Base-by-base conservation (phyloP, 1,139 yeast genomes). In the Saccharomyces hybrid region DNA sequence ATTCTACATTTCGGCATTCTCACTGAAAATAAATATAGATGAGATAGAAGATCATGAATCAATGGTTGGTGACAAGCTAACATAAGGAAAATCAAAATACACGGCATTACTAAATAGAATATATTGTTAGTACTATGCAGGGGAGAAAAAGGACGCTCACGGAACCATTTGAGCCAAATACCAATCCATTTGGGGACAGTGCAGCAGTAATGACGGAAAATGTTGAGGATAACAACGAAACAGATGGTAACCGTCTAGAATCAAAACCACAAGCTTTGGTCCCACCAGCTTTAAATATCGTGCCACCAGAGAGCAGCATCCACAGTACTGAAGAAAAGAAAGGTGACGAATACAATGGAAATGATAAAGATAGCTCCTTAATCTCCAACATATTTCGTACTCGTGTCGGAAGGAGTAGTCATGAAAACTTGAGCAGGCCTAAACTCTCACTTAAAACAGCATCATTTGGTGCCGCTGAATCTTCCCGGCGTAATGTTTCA, bases 391-490 rank as follows among this genome's bases (percentile, higher is more conserved):
- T 61, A n/a, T 59, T 61, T 25, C 60, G 46, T 16, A 46, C 53
- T n/a, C 26, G 46, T n/a, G n/a, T 46, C 27, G 48, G 55, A 31
- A 42, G 49, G 29, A 53, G 38, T 5, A 53, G 48, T 14, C 29
- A 46, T 13, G 46, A 52, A 4, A 34, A 38, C 7, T 49, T 51
- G 42, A 49, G 46, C 23, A 53, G 57, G 2, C 63, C 64, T 2
- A 57, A 62, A 26, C 51, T 62, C 14, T 55, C 59, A 2, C 49
- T 61, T 23, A 53, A 51, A 42, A 64, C 64, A 6, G 49, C 58
- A 1, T 57, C 63, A 23, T 53, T 57, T 31, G 47, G 52, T 44
- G 51, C 50, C 20, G 55, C 47, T 6, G 55, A 53, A 16, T 38
- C 41, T 16, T 49, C 44, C 14, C 26, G 41, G 9, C 34, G 51